Conservation (phyloP, 2,329 filamentous ascomycete genomes). For the Truncatella angustata region DNA sequence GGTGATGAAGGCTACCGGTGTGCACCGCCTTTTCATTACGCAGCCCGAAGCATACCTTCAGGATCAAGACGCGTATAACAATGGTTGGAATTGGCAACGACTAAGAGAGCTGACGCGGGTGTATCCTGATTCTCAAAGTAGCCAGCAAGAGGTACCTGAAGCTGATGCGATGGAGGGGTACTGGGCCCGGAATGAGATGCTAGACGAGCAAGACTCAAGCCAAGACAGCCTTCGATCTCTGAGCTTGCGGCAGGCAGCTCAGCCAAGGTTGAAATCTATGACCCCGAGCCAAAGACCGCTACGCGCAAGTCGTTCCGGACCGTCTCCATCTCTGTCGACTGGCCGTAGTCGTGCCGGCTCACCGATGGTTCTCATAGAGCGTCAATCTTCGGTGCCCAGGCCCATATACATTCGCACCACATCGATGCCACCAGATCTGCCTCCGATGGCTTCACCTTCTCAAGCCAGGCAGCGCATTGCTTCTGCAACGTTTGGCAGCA, state of each 20-base stretch:
- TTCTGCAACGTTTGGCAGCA: slow-evolving; percentile 33
- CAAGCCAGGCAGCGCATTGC: slow-evolving; percentile 43
- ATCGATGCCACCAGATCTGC: slow-evolving; percentile 47
- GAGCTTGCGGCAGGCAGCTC: slow-evolving; percentile 39
- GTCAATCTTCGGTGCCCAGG: slow-evolving; percentile 34
- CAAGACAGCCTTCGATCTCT: slow-evolving; percentile 38
- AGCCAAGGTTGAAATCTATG: slow-evolving; percentile 34
- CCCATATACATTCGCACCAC: slow-evolving; percentile 50
- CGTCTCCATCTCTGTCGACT: slow-evolving; percentile 34
- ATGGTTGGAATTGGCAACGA: slow-evolving; percentile 69
- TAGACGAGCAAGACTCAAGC: slow-evolving; percentile 55
- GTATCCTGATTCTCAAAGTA: slow-evolving; percentile 44
- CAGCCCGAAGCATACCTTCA: slow-evolving; percentile 74
- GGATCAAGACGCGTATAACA: slow-evolving; percentile 49
- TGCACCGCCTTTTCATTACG: slow-evolving; percentile 71
- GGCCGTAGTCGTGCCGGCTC: slow-evolving; percentile 35
- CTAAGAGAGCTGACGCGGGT: slow-evolving; percentile 61
- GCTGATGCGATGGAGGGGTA: slow-evolving; percentile 62
- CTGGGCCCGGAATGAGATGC: slow-evolving; percentile 65
- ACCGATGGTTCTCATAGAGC: slow-evolving; percentile 38
- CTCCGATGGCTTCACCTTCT: slow-evolving; percentile 37
- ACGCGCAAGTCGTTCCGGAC: slow-evolving; percentile 21
- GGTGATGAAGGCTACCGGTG: slow-evolving; percentile 66
- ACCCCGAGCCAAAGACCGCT: slow-evolving; percentile 41
- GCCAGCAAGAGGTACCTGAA: slow-evolving; percentile 51